Conservation (phyloP, 129 eudicot genomes). For the Mikania micrantha region DNA sequence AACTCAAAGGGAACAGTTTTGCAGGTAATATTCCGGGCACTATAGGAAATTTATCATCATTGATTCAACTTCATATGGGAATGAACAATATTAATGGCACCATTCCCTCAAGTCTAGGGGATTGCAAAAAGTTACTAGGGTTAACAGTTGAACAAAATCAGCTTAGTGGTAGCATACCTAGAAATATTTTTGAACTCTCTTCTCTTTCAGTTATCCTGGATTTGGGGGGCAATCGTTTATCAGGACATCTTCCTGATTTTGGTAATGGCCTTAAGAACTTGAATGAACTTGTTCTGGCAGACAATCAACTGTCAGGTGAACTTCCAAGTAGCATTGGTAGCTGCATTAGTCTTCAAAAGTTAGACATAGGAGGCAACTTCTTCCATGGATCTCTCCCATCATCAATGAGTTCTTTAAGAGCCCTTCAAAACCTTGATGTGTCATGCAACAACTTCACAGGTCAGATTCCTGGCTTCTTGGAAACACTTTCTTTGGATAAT, state of each 20-base stretch:
- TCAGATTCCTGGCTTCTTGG: slow-evolving; percentile 11
- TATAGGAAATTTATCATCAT: slow-evolving; percentile 15
- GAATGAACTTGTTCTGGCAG: slow-evolving; percentile 7
- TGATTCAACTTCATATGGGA: background rate
- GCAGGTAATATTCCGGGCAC: slow-evolving; percentile 15
- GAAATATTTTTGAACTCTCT: slow-evolving; percentile 3
- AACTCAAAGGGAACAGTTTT: background rate
- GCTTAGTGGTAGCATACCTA: slow-evolving; percentile 24
- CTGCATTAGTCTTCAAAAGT: slow-evolving; percentile 20
- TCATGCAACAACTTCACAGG: slow-evolving; percentile 34
- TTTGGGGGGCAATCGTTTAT: slow-evolving; percentile 9
- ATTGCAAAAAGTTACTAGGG: too few species aligned
- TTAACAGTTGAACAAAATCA: slow-evolving; percentile 14
- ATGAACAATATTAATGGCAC: slow-evolving; percentile 2
- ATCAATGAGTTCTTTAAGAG: too few species aligned
- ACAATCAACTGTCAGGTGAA: slow-evolving; percentile 16
- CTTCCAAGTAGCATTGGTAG: slow-evolving; percentile 15
- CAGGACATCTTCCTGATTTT: slow-evolving; percentile 17
- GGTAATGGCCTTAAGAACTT: slow-evolving; percentile 18
- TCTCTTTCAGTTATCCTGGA: slow-evolving; percentile 15
- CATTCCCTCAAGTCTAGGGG: slow-evolving; percentile 18
- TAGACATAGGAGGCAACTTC: slow-evolving; percentile 9
- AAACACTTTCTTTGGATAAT: background rate
- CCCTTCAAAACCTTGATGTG: slow-evolving; percentile 21
- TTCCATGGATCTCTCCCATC: slow-evolving; percentile 26